phyloP scores from a whole-genome alignment of 2,329 filamentous ascomycete species.

The Neonectria faginata region DNA sequence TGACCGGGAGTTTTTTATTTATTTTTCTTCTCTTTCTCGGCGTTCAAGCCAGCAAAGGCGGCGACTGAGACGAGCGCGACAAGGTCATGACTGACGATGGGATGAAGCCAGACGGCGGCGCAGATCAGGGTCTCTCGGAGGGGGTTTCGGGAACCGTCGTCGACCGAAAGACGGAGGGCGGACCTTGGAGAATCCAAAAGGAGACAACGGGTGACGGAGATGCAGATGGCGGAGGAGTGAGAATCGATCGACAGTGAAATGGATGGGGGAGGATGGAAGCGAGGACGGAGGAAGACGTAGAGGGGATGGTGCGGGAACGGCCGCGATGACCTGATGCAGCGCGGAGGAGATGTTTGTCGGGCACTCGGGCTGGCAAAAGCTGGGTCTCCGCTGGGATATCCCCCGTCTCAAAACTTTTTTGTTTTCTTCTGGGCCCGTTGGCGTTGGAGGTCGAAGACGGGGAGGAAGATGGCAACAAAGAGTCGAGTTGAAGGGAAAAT shows the following conservation, averaged over 20 bases:
- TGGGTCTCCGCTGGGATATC: constrained; percentile 41
- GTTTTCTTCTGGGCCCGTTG: constrained; percentile 24
- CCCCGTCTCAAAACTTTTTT: constrained; percentile 37
- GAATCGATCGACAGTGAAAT: constrained; percentile 28
- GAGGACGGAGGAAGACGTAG: constrained; percentile 32
- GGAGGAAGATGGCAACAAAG: background rate
- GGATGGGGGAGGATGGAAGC: constrained; percentile 22
- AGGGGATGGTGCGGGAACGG: constrained; percentile 40
- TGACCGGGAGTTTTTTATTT: constrained; percentile 25
- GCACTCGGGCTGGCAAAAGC: constrained; percentile 24
- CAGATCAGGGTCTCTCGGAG: constrained; percentile 29
- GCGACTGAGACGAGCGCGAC: constrained; percentile 44
- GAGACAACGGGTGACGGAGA: constrained; percentile 14
- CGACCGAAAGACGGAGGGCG: background rate
- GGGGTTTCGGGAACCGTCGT: background rate
- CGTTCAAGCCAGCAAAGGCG: constrained; percentile 49
- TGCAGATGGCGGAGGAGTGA: constrained; percentile 21
- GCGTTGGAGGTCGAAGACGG: constrained; percentile 1
- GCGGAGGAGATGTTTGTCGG: constrained; percentile 38
- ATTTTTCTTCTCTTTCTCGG: constrained; percentile 8
- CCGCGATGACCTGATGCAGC: constrained; percentile 45
- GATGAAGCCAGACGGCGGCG: constrained; percentile 41
- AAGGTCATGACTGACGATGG: constrained; percentile 48
- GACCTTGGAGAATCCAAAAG: background rate
- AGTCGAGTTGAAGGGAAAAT: constrained; percentile 5